A percentile compares a stretch with the other conserved stretches of the same genome.
Evolutionary conservation across 805 yeast species (phyloP).

Genomic region (Candida golubevii): DNA sequence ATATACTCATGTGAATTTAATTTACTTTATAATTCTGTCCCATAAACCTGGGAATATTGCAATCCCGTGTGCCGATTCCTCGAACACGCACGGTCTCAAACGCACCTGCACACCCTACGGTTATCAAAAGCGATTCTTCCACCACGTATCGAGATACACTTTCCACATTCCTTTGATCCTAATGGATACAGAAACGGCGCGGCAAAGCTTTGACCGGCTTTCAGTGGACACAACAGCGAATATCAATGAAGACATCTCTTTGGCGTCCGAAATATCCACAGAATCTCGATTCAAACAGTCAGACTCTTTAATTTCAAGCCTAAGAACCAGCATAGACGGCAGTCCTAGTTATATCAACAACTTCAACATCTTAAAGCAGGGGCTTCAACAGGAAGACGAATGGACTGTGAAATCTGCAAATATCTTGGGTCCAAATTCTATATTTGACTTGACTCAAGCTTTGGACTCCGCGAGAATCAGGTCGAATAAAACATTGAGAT

Average conservation of each 20-base stretch:
- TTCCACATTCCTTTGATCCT: background rate
- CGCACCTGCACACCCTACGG: constrained; percentile 1
- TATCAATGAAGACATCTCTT: constrained; percentile 16
- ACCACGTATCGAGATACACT: background rate
- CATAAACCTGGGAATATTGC: too few relatives aligned
- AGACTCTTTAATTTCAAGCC: constrained; percentile 15
- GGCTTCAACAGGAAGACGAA: constrained; percentile 16
- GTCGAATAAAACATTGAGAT: constrained; percentile 28
- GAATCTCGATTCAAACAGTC: constrained; percentile 11
- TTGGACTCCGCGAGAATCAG: constrained; percentile 44
- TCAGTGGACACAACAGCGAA: constrained; percentile 16
- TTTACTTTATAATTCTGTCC: too few relatives aligned
- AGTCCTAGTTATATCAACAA: constrained; percentile 10
- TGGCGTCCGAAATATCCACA: constrained; percentile 13
- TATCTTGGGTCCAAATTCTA: constrained; percentile 70
- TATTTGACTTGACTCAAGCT: constrained; percentile 68
- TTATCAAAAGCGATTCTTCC: constrained; percentile 1
- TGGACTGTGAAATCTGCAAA: constrained; percentile 30
- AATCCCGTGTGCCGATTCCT: too few relatives aligned
- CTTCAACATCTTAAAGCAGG: constrained; percentile 15
- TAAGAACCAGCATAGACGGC: constrained; percentile 16
- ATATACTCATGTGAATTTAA: too few relatives aligned
- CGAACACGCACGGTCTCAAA: background rate
- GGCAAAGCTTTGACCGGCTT: constrained; percentile 11
- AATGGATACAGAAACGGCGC: constrained; percentile 13